Conservation (phyloP, 768 basidiomycete species). For the Leccinum uliginosum region DNA sequence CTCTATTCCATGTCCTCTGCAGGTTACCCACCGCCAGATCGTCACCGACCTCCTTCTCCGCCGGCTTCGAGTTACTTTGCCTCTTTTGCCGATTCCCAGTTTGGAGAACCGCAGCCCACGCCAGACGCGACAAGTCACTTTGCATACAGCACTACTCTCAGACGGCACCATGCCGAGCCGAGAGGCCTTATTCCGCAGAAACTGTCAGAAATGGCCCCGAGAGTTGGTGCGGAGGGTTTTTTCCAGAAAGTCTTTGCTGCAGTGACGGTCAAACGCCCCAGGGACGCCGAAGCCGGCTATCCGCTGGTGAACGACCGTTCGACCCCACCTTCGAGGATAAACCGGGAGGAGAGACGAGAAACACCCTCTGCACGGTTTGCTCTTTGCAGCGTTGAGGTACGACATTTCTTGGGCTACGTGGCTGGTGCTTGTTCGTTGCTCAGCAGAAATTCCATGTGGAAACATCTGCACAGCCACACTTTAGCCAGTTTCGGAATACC, state of each 20-base stretch:
- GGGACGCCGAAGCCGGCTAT: slow-evolving; percentile 37
- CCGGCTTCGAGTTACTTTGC: slow-evolving; percentile 83
- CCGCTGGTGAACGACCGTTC: slow-evolving; percentile 25
- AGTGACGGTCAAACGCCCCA: slow-evolving; percentile 25
- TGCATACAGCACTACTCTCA: slow-evolving; percentile 76
- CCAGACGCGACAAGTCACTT: slow-evolving; percentile 71
- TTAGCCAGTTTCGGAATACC: slow-evolving; percentile 6
- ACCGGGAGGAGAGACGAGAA: slow-evolving; percentile 34
- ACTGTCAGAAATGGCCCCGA: slow-evolving; percentile 26
- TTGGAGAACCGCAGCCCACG: slow-evolving; percentile 49
- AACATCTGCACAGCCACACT: slow-evolving; percentile 5
- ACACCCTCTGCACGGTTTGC: slow-evolving; percentile 70
- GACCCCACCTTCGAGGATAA: slow-evolving; percentile 6
- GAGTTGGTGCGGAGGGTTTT: slow-evolving; percentile 44
- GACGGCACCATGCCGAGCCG: slow-evolving; percentile 56
- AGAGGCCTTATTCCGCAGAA: slow-evolving; percentile 37
- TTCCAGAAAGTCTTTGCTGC: slow-evolving; percentile 43
- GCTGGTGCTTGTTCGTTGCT: neutral
- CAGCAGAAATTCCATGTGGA: slow-evolving; percentile 3
- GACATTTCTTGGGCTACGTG: slow-evolving; percentile 18
- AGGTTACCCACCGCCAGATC: slow-evolving; percentile 14
- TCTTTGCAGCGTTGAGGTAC: slow-evolving; percentile 59
- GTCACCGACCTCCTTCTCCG: slow-evolving; percentile 46
- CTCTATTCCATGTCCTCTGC: slow-evolving; percentile 11
- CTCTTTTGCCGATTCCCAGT: slow-evolving; percentile 45